Conservation (phyloP, 2,329 filamentous ascomycete species). For the Penicillium psychrosexuale region DNA sequence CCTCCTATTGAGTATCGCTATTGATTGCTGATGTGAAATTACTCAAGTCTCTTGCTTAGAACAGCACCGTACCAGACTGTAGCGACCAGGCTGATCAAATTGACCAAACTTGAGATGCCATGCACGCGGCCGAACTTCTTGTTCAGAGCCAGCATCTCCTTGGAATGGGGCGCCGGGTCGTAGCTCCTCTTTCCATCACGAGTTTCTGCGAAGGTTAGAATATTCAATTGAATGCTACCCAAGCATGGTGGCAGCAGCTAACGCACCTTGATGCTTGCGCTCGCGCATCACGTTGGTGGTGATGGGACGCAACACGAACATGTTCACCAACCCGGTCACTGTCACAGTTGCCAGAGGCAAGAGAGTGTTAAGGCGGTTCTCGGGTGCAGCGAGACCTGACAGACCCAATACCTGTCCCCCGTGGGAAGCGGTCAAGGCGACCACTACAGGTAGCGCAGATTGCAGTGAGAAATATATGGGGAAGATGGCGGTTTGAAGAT, state of each 20-base stretch:
- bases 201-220: constrained; percentile 57
- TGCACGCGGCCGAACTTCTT: constrained; percentile 76
- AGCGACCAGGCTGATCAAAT: constrained; percentile 66
- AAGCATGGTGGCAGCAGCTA: neutral
- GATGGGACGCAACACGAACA: constrained; percentile 67
- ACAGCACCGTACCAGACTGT: constrained; percentile 75
- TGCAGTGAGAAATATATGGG: constrained; percentile 81
- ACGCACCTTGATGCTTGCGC: constrained; percentile 72
- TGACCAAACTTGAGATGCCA: constrained; percentile 75
- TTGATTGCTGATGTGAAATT: neutral
- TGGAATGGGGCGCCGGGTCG: constrained; percentile 73
- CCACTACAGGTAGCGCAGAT: constrained; percentile 66
- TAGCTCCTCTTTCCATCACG: constrained; percentile 85
- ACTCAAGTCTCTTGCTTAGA: constrained; percentile 59
- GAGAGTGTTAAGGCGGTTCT: constrained; percentile 63
- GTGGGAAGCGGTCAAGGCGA: constrained; percentile 80
- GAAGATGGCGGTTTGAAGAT: constrained; percentile 77
- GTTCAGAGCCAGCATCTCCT: constrained; percentile 79
- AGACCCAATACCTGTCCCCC: constrained; percentile 32
- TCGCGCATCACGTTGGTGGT: constrained; percentile 72
- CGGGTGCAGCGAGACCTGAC: constrained; percentile 46
- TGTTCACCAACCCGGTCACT: constrained; percentile 67
- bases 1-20: too few relatives aligned
- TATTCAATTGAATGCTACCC: neutral
- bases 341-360: constrained; percentile 68